These are phyloP conservation scores for Closterium sp. DNA, from an alignment of 139 green algal species.

Conservation along the genomic window DNA sequence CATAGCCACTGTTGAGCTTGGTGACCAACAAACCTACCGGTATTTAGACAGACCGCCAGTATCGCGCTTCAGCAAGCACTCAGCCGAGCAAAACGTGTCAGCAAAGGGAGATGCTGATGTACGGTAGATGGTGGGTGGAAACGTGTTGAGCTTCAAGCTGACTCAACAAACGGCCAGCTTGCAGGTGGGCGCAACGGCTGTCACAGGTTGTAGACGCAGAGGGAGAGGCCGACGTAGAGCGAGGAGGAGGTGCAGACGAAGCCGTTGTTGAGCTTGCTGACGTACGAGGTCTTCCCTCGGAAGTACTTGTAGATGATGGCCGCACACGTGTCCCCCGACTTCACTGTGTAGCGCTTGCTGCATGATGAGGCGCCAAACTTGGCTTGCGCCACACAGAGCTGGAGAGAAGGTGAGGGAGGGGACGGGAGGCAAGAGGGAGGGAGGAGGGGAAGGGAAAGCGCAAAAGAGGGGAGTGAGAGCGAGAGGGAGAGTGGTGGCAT, in stretches of 20 bases:
- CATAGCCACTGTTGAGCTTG: too few species aligned
- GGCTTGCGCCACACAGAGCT: background rate
- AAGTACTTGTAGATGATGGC: background rate
- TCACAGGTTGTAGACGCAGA: slow-evolving; percentile 1
- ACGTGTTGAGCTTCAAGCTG: too few species aligned
- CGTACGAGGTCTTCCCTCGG: background rate
- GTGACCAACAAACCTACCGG: too few species aligned
- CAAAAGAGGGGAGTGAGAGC: background rate
- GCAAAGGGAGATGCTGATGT: too few species aligned
- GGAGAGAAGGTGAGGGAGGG: background rate
- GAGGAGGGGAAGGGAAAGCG: background rate
- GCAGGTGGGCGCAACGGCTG: too few species aligned
- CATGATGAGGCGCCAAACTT: background rate
- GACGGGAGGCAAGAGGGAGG: background rate
- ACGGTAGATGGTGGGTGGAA: too few species aligned
- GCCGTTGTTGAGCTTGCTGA: slow-evolving; percentile 1
- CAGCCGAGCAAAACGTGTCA: too few species aligned
- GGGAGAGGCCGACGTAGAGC: background rate
- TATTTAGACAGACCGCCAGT: too few species aligned
- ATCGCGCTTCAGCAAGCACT: too few species aligned
- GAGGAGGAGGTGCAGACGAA: background rate
- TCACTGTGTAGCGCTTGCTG: background rate
- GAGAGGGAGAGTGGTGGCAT: background rate
- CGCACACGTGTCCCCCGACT: background rate
- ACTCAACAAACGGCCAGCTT: too few species aligned